Percentiles rank a stretch among this genome's conserved stretches.
phyloP scores from a whole-genome alignment of 805 yeast species.

The Deakozyma indianensis region DNA sequence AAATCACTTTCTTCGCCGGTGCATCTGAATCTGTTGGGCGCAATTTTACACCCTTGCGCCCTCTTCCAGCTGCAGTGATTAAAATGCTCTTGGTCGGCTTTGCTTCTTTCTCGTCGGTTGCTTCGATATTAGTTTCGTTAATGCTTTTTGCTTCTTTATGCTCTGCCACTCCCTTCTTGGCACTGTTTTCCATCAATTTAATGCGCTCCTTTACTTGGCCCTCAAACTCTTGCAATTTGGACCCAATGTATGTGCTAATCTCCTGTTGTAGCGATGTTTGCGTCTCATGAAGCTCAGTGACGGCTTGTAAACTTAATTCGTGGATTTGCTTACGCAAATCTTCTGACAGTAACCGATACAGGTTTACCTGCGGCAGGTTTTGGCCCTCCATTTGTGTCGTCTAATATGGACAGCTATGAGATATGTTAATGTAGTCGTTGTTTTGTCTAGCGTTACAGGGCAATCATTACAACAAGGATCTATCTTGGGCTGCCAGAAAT shows the following conservation, averaged over 20 bases:
- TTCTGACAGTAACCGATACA: not conserved
- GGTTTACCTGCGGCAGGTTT: not conserved
- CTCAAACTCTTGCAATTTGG: not conserved
- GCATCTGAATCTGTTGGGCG: not conserved
- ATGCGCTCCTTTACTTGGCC: not conserved
- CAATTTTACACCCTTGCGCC: not conserved
- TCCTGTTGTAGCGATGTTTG: not conserved
- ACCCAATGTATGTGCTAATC: not conserved
- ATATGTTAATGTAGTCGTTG: no score
- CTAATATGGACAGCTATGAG: no score
- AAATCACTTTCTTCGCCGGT: not conserved
- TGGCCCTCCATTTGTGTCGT: not conserved
- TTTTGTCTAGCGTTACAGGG: no score
- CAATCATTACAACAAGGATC: no score
- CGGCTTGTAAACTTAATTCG: not conserved
- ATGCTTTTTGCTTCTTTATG: no score
- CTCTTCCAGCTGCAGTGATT: not conserved
- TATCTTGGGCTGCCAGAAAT: no score
- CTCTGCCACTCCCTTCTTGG: no score
- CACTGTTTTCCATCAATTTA: no score
- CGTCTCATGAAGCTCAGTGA: not conserved
- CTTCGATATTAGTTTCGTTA: no score
- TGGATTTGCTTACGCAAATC: not conserved
- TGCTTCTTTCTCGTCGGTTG: no score
- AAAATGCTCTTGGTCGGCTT: conserved; percentile 1